These are phyloP conservation scores for Parietichytrium sp. DNA, from an alignment of 108 stramenopile species.

Conservation along the genomic window DNA sequence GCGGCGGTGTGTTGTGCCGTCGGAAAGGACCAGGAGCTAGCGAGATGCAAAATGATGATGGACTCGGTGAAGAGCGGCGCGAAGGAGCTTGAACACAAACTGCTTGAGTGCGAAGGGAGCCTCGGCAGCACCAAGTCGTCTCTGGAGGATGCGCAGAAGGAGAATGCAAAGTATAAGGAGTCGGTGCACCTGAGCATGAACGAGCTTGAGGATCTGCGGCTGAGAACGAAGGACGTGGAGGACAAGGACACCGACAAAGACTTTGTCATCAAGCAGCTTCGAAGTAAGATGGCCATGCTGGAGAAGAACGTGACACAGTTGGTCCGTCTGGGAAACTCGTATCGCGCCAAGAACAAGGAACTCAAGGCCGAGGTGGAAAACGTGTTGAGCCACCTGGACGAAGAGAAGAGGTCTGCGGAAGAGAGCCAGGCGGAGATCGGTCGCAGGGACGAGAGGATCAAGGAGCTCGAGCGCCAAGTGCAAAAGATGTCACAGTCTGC, in stretches of 20 bases:
- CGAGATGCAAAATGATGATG: too few relatives aligned
- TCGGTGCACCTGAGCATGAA: not conserved
- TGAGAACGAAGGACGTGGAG: not conserved
- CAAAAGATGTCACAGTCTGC: too few relatives aligned
- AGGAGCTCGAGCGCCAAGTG: too few relatives aligned
- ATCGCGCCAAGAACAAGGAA: not conserved
- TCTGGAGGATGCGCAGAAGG: not conserved
- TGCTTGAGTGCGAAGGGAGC: too few relatives aligned
- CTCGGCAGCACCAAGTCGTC: too few relatives aligned
- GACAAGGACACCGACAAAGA: constrained; percentile 26
- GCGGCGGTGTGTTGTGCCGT: too few relatives aligned
- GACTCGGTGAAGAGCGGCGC: too few relatives aligned
- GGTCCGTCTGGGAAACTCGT: not conserved
- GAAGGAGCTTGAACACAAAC: constrained; percentile 16
- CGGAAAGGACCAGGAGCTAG: too few relatives aligned
- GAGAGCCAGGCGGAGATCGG: too few relatives aligned
- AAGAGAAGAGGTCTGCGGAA: not conserved
- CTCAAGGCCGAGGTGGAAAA: not conserved
- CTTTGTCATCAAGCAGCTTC: too few relatives aligned
- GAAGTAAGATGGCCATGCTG: not conserved
- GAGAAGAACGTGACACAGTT: not conserved
- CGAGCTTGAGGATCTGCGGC: constrained; percentile 7
- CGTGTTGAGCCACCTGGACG: not conserved
- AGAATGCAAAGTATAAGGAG: not conserved
- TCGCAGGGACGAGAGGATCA: too few relatives aligned